Evolutionary conservation across 225 moss, liverwort and hornwort species (phyloP), one percentile per base, ranked within the genome.

Genomic region (Physcomitrellopsis africana): DNA sequence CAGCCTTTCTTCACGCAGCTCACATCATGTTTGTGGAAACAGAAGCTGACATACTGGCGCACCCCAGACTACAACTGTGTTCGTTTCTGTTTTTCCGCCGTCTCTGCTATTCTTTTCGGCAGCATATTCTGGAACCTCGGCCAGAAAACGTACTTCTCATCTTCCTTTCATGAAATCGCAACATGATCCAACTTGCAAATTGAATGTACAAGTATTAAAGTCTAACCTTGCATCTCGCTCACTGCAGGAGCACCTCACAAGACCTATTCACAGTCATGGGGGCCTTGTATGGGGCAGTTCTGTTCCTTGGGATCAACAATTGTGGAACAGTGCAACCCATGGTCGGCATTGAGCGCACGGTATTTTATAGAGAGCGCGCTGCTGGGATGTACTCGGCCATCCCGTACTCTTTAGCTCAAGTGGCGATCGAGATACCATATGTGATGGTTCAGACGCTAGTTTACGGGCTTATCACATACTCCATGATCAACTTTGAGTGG

Each of bases 81-180:
- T 61, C 93, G 93, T 1, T 81, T 91, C 44, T 84, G 90, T 20
- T 95, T 95, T 77, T 89, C 89, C 0, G 75, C 85, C 1, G 77
- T 90, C 55, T 75, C 95, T 11, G 81, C 95, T 11, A 14, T 89
- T 32, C 86, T 93, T 26, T 95, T 95, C 46, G 95, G 95, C 62
- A 85, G 86, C 26, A 87, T 95, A 63, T 95, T 95, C 26, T 95
- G 95, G 95, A 86, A 91, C 60, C 72, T 91, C 10, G 95, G 95
- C 22, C 86, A 84, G 68, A 89, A 87, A 77, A 89, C 83, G 93
- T 88, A 60, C 64, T 84, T 32, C 1, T 23, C 24, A 24, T 24
- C 53, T 18, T 27, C 1, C 23, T 63, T 37, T 15, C 23, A 51
- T 0, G 20, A 41, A 10, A 27, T 27, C 5, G 11, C 26, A 26